Evolutionary conservation across 768 basidiomycete genomes (phyloP).

Genomic region (Tricholoma sp.): DNA sequence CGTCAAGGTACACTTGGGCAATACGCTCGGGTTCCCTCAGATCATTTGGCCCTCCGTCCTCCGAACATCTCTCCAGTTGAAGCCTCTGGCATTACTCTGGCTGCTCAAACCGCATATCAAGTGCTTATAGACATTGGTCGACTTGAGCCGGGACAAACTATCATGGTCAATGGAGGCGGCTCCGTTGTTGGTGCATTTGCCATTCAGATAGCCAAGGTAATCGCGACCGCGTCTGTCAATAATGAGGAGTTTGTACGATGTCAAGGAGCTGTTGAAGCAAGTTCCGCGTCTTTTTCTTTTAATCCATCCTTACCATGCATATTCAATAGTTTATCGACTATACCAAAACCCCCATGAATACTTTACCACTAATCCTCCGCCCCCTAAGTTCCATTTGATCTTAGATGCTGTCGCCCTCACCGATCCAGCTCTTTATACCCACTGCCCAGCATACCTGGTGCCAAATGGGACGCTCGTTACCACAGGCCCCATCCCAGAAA

Average conservation of each 20-base stretch:
- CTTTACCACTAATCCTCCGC: conserved; percentile 39
- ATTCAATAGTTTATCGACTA: conserved; percentile 54
- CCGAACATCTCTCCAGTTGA: conserved; percentile 44
- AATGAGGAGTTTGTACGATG: conserved; percentile 54
- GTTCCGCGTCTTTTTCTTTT: conserved; percentile 7
- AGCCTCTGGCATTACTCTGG: conserved; percentile 58
- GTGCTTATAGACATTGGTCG: conserved; percentile 42
- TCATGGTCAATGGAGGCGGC: conserved; percentile 71
- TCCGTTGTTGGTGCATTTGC: conserved; percentile 65
- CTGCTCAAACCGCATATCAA: conserved; percentile 54
- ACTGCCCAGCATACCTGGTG: conserved; percentile 48
- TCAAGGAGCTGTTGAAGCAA: conserved; percentile 63
- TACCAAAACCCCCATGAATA: conserved; percentile 43
- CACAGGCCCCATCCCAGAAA: conserved; percentile 42
- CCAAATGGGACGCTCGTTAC: conserved; percentile 49
- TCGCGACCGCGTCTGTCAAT: conserved; percentile 52
- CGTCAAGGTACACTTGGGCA: conserved; percentile 55
- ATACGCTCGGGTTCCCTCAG: conserved; percentile 45
- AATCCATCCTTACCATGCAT: background rate
- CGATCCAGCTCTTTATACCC: conserved; percentile 44
- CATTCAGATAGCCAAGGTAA: conserved; percentile 67
- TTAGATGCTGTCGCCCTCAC: conserved; percentile 52
- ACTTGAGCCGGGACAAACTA: conserved; percentile 50
- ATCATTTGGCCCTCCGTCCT: conserved; percentile 40
- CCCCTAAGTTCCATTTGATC: conserved; percentile 50